These are phyloP conservation scores for Psidium friedrichsthalianum DNA, from an alignment of 345 rosid species.

Conservation along the genomic window DNA sequence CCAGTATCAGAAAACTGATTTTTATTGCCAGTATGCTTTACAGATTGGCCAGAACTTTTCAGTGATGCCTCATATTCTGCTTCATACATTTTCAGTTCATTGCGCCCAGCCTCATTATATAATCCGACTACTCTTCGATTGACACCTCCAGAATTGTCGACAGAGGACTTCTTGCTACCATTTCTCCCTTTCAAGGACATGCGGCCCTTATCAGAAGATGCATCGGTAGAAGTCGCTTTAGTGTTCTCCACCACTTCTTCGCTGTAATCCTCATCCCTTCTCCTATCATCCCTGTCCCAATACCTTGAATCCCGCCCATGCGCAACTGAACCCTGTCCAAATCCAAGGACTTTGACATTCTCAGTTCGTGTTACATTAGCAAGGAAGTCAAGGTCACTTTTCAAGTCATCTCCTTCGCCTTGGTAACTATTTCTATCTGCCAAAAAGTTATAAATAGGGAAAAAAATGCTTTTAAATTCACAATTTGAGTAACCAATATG, in stretches of 20 bases:
- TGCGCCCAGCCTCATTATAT: constrained; percentile 83
- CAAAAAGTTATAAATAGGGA: constrained; percentile 1
- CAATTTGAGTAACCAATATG: neutral
- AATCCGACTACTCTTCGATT: constrained; percentile 45
- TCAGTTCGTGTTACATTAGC: constrained; percentile 68
- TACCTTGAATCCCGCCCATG: constrained; percentile 84
- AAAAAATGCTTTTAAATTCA: neutral
- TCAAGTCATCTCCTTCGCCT: constrained; percentile 26
- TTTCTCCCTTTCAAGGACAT: constrained; percentile 7
- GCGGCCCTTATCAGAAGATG: constrained; percentile 16
- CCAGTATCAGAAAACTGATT: constrained; percentile 10
- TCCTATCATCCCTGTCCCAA: constrained; percentile 96
- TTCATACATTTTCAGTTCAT: constrained; percentile 72
- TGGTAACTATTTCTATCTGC: constrained; percentile 25
- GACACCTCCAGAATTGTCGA: constrained; percentile 11
- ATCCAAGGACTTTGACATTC: constrained; percentile 41
- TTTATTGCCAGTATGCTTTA: constrained; percentile 9
- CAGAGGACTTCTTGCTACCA: constrained; percentile 16
- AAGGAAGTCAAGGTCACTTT: constrained; percentile 57
- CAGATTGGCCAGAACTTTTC: constrained; percentile 20
- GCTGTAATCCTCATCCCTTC: constrained; percentile 76
- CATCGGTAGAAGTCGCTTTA: constrained; percentile 4
- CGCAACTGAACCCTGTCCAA: constrained; percentile 54
- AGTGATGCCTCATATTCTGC: constrained; percentile 74
- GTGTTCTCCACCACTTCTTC: constrained; percentile 45